Evolutionary conservation across 129 eudicot genomes (phyloP), one percentile per base, ranked within the genome.

Genomic region (Gnaphalium uliginosum): DNA sequence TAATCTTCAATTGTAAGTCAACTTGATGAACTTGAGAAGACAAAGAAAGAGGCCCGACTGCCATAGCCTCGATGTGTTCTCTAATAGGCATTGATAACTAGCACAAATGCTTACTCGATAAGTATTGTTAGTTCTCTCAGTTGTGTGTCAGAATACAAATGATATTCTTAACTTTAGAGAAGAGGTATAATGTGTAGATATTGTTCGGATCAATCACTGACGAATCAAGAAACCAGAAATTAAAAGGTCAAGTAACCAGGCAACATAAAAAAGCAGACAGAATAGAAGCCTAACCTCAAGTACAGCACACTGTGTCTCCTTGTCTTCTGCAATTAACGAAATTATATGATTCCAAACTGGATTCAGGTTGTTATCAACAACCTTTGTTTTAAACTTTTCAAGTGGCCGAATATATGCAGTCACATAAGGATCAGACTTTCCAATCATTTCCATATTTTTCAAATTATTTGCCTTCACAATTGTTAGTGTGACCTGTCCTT

Each of bases 341-440:
- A 94, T 85, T 8, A 86, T 81, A 58, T 94, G 89, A 76, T 94
- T 74, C 97, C 97, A 94, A 74, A 88, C 88, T 46, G 99, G 99
- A 76, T 94, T 91, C 73, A 94, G 86, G 71, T 94, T 94, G 83
- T 94, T 89, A 22, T 91, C 87, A 0, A 94, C 83, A 17, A 80
- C 86, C 83, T 91, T 94, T 43, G 99, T 87, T 75, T 90, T 94
- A 53, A 90, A 91, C 90, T 94, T 94, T 68, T 89, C 91, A 57
- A 94, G 85, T 27, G 97, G 99, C 56, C 96, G 96, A 51, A 94
- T 81, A 75, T 81, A 82, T 8, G 90, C 82, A 83, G 75, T 86
- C 66, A 84, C 90, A 56, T 94, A 94, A 37, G 99, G 99, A 87
- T 94, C 99, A 48, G 99, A 94, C 67, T 91, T 94, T 74, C 99